phyloP scores from a whole-genome alignment of 805 yeast species.

The Myxozyma nipponensis region DNA sequence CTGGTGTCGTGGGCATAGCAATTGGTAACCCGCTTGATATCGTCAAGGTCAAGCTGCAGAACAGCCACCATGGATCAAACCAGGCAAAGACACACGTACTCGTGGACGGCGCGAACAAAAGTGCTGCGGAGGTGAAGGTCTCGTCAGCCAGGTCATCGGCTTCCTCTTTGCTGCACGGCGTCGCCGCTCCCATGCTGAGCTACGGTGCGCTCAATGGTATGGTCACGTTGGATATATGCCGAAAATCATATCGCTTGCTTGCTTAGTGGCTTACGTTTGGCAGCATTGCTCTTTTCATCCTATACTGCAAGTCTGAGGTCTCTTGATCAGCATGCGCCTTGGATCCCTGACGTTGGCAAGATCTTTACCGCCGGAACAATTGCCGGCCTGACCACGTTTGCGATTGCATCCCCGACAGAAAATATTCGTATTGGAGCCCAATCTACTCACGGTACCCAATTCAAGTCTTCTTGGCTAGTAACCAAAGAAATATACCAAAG shows the following conservation, averaged over 20 bases:
- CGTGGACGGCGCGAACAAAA: background rate
- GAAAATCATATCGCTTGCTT: background rate
- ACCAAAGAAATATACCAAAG: constrained; percentile 10
- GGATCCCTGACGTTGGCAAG: constrained; percentile 6
- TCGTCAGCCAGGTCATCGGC: background rate
- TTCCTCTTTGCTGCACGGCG: constrained; percentile 23
- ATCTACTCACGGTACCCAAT: constrained; percentile 7
- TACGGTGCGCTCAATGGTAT: constrained; percentile 30
- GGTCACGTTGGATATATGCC: background rate
- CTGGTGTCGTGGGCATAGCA: constrained; percentile 31
- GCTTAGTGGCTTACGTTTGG: background rate
- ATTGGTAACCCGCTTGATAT: constrained; percentile 32
- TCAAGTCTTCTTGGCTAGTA: constrained; percentile 21
- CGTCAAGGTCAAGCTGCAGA: constrained; percentile 29
- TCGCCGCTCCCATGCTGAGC: constrained; percentile 31
- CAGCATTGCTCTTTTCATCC: constrained; percentile 21
- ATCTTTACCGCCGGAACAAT: constrained; percentile 28
- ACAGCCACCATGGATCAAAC: constrained; percentile 1
- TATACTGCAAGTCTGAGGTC: constrained; percentile 11
- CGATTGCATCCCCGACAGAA: constrained; percentile 30
- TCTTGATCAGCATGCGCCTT: constrained; percentile 5
- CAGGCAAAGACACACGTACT: background rate
- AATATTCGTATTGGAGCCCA: constrained; percentile 29
- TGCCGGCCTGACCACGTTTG: constrained; percentile 30
- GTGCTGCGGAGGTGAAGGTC: background rate